Conservation (phyloP, 1,284 basidiomycete species). For the Trametes versicolor region DNA sequence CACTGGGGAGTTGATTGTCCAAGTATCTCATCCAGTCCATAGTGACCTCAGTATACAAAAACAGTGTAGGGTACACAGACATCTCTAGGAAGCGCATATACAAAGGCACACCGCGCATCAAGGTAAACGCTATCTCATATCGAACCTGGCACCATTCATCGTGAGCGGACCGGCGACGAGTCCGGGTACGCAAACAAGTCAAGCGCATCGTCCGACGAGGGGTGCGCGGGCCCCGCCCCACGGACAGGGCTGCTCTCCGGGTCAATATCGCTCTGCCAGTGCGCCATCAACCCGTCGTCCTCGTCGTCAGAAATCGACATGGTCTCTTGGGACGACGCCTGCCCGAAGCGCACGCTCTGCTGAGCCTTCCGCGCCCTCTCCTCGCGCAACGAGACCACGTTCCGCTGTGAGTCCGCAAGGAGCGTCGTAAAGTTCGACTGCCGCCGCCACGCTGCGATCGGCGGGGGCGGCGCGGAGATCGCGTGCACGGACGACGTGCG, state of each 20-base stretch:
- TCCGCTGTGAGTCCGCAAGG: slow-evolving; percentile 55
- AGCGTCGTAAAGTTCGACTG: slow-evolving; percentile 50
- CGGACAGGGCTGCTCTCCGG: slow-evolving; percentile 32
- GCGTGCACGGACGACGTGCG: slow-evolving; percentile 8
- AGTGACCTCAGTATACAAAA: no score
- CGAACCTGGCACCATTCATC: slow-evolving; percentile 6
- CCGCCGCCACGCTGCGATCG: slow-evolving; percentile 4
- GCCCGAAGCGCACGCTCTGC: slow-evolving; percentile 7
- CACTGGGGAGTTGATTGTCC: no score
- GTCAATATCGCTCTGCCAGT: background rate
- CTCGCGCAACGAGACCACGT: slow-evolving; percentile 43
- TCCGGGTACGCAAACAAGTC: slow-evolving; percentile 57
- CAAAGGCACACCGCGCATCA: no score
- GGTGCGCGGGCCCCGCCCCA: slow-evolving; percentile 22
- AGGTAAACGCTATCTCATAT: no score
- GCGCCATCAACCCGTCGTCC: background rate
- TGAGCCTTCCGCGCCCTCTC: slow-evolving; percentile 25
- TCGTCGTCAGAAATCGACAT: slow-evolving; percentile 12
- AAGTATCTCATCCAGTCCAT: no score
- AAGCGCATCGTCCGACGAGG: slow-evolving; percentile 60
- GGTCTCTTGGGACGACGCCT: background rate
- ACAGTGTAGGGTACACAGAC: no score
- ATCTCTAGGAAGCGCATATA: no score
- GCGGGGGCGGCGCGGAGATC: slow-evolving; percentile 8
- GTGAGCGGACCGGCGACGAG: slow-evolving; percentile 28